Percentiles rank a stretch among this genome's conserved stretches.
Evolutionary conservation across 1,284 basidiomycete genomes (phyloP).

Genomic region (Sporisorium reilianum): DNA sequence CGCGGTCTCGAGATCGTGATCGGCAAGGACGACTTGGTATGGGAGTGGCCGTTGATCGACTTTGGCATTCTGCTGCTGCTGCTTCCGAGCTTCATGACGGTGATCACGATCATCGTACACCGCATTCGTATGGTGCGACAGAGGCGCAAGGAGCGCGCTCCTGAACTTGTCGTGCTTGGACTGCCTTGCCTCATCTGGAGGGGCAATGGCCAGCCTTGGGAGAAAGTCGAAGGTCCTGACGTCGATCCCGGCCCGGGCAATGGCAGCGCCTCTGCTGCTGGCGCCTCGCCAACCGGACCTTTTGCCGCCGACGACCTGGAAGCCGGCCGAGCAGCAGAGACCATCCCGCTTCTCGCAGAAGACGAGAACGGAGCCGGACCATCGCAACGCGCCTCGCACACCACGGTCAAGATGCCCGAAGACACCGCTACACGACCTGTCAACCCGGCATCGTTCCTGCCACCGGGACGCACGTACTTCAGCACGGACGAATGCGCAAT

Average conservation of each 20-base stretch:
- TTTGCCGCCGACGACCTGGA: constrained; percentile 35
- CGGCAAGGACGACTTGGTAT: constrained; percentile 59
- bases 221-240: constrained; percentile 57
- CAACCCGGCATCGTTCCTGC: constrained; percentile 45
- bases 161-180: constrained; percentile 58
- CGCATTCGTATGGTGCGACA: constrained; percentile 58
- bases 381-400: constrained; percentile 25
- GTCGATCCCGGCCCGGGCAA: constrained; percentile 52
- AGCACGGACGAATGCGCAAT: constrained; percentile 67
- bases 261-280: constrained; percentile 9
- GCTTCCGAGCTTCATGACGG: constrained; percentile 65
- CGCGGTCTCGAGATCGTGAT: constrained; percentile 63
- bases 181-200: constrained; percentile 66
- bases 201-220: constrained; percentile 62
- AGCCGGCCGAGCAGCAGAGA: constrained; percentile 30
- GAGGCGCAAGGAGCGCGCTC: constrained; percentile 63
- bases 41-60: constrained; percentile 66
- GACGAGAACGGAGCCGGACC: constrained; percentile 54
- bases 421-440: constrained; percentile 10
- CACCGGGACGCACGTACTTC: constrained; percentile 58
- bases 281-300: not conserved
- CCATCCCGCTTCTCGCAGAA: constrained; percentile 34
- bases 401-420: constrained; percentile 25
- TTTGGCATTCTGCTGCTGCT: constrained; percentile 65
- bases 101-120: constrained; percentile 62